Evolutionary conservation across 108 stramenopile species (phyloP), one percentile per base, ranked within the genome.

Genomic region (Craspedostauros australis): DNA sequence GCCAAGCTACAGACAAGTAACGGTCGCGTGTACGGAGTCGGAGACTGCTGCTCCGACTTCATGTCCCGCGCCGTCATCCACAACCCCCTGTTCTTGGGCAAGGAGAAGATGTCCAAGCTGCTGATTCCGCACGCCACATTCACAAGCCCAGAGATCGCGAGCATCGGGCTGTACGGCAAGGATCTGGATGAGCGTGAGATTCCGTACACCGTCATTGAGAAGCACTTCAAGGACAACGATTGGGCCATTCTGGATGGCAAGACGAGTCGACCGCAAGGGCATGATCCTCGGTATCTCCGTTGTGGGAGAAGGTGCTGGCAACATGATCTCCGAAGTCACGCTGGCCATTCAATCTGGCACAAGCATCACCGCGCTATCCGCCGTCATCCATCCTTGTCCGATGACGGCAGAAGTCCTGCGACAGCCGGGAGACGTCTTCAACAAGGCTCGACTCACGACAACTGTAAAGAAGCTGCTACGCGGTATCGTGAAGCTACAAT

Each of bases 311-410:
- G 63, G 62, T 40, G 94, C 94, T 6, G 91, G 91, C 14, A 88
- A 95, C 42, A 80, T 95, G 83, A 91, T 93, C 46, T 65, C 72
- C 15, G 91, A 95, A 62, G 38, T 93, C 6, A 84, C 91, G 0
- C 54, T 95, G 33, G 86, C 88, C 1, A 95, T 95, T 80, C 84
- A 91, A 54, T 64, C 81, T 19, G 73, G 62, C 30, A 61, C 88
- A 36, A 72, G 74, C 1, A 65, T 91, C 4, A 64, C 52, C 5
- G 36, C 60, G 21, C 46, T 95, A 22, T 89, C 86, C 19, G 56
- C 62, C 40, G 86, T 90, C 21, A 93, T 95, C 28, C 94, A 93
- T 72, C 86, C 91, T 4, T 95, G 93, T 68, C 94, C 94, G 4
- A 92, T 91, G 7, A 77, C 64, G 5, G 73, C 69, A 0, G 82